Evolutionary conservation across 2,329 filamentous ascomycete species (phyloP), one percentile per base, ranked within the genome.

Genomic region (Cladosporium cucumerinum): DNA sequence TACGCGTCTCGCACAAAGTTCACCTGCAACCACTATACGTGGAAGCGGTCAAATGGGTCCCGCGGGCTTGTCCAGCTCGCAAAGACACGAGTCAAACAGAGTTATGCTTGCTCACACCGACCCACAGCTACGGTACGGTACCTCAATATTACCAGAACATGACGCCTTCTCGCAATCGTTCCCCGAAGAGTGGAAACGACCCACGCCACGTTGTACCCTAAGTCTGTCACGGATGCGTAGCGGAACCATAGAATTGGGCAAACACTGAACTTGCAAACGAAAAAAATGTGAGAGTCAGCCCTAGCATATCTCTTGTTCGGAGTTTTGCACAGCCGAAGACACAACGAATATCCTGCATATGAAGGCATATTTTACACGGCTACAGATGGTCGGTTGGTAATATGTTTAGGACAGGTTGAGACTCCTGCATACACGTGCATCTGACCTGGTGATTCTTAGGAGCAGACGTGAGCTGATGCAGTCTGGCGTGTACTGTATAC

Each of bases 101-200:
- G 28, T 52, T 28, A 25, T 30, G 25, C n/a, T 51, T 54, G 28
- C 51, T 54, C 28, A 54, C 51, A 54, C 54, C 28, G 54, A 57
- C 54, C 54, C 54, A 39, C 54, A 21, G 23, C 54, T 5, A 39
- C 11, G 54, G 54, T 57, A 57, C 32, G 28, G 28, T 57, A 32
- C 23, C 26, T 54, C 51, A 30, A 30, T 32, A n/a, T n/a, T n/a
- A 18, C 30, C 32, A 54, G 16, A 21, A 39, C 14, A 57, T 57
- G 54, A 57, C 54, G 54, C 54, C 54, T 57, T 57, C 10, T 36
- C 54, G 54, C 54, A 23, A 57, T 8, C n/a, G 54, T 32, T 55
- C 54, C 30, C 54, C 54, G 30, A 36, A n/a, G n/a, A 23, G 30
- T 5, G 32, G 18, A 21, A 51, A 6, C 48, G 16, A 51, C 52